Conservation (phyloP, 305 asterid species). For the Solanum hybrid region DNA sequence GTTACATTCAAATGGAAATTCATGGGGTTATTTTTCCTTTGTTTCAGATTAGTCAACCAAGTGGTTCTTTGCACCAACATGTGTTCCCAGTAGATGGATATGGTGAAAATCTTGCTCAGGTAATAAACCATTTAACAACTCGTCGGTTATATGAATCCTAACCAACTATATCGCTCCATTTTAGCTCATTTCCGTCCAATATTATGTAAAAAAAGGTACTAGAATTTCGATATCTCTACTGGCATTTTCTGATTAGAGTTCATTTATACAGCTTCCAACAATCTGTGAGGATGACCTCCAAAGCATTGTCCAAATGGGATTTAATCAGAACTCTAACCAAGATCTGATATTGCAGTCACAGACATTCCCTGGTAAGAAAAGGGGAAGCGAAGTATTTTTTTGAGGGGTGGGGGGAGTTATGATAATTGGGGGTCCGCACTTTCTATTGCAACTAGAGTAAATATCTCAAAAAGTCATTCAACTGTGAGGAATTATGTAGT, state of each 20-base stretch:
- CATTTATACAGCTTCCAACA: constrained; percentile 17
- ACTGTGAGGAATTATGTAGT: not conserved
- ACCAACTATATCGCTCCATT: not conserved
- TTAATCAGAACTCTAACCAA: constrained; percentile 2
- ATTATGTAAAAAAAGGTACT: not conserved
- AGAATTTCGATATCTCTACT: not conserved
- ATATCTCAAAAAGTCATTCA: not conserved
- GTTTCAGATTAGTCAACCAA: constrained; percentile 47
- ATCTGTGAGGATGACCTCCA: constrained; percentile 31
- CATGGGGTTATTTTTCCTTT: not conserved
- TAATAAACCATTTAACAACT: not conserved
- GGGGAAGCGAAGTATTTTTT: not conserved
- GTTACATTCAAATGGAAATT: not conserved
- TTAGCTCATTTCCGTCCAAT: not conserved
- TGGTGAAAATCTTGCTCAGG: constrained; percentile 44
- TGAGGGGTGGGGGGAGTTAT: not conserved
- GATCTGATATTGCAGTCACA: constrained; percentile 13
- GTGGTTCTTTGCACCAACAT: constrained; percentile 4
- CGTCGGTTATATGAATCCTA: not conserved
- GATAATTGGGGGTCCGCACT: not conserved
- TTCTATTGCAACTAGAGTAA: not conserved
- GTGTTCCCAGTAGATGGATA: constrained; percentile 45
- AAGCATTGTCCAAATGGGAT: constrained; percentile 34
- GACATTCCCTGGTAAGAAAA: constrained; percentile 20
- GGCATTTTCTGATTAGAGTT: not conserved